phyloP scores from a whole-genome alignment of 2,329 filamentous ascomycete genomes.

The Trichoderma simmonsii region DNA sequence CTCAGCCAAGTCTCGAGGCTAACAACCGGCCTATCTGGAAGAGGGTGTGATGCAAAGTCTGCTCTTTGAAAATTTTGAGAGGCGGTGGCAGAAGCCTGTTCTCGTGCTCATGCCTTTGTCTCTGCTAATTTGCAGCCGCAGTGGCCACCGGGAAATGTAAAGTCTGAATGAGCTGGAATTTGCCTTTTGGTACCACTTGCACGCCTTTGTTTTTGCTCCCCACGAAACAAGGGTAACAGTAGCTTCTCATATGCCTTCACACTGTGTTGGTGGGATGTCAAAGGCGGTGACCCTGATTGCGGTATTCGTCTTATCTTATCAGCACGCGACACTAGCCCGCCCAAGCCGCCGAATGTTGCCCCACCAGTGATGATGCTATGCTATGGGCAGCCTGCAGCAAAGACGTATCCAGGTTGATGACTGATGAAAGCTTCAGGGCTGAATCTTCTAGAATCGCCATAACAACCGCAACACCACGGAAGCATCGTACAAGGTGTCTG shows the following conservation, averaged over 20 bases:
- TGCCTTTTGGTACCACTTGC: neutral
- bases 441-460: constrained; percentile 22
- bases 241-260: neutral
- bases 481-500: neutral
- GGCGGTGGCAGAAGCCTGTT: neutral
- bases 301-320: constrained; percentile 20
- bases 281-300: constrained; percentile 16
- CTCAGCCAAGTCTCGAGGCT: constrained; percentile 3
- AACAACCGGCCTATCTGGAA: neutral
- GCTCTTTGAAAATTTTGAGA: neutral
- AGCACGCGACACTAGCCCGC: constrained; percentile 17
- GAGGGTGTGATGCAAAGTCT: constrained; percentile 17
- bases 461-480: neutral
- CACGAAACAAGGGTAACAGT: constrained; percentile 13
- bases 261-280: constrained; percentile 17
- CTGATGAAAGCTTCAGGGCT: constrained; percentile 16
- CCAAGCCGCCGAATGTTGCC: neutral
- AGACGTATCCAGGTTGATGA: constrained; percentile 8
- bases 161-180: neutral
- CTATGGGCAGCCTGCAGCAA: constrained; percentile 10
- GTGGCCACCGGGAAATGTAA: neutral
- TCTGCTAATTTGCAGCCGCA: neutral
- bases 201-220: neutral
- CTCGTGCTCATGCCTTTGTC: constrained; percentile 6
- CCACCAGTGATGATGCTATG: constrained; percentile 19